Evolutionary conservation across 805 yeast genomes (phyloP).

Genomic region (Brettanomyces sp.): DNA sequence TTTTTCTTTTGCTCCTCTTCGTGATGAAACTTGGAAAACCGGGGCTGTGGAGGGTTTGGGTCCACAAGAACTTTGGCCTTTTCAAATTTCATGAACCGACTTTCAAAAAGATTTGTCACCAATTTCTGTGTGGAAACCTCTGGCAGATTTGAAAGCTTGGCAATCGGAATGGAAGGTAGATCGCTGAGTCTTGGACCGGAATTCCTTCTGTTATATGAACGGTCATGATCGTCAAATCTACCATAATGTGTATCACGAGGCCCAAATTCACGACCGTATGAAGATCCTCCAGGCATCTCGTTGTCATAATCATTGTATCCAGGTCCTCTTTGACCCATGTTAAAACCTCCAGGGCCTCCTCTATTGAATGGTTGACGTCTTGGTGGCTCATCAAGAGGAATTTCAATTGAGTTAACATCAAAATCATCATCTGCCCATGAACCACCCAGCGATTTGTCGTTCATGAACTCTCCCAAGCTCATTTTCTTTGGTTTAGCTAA

Average conservation of each 20-base stretch:
- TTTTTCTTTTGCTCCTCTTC: conserved; percentile 34
- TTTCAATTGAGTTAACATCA: conserved; percentile 51
- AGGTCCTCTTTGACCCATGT: neutral
- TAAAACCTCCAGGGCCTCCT: neutral
- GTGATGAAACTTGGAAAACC: conserved; percentile 27
- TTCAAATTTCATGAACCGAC: conserved; percentile 48
- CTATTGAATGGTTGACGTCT: neutral
- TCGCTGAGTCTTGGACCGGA: neutral
- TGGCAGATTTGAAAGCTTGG: conserved; percentile 54
- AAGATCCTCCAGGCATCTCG: neutral
- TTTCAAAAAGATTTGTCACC: conserved; percentile 50
- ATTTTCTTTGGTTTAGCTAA: conserved; percentile 28
- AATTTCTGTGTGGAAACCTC: conserved; percentile 40
- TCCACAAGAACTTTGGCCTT: conserved; percentile 48
- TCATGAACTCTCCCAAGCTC: conserved; percentile 37
- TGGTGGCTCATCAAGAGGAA: conserved; percentile 20
- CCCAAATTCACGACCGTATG: neutral
- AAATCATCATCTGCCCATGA: conserved; percentile 66
- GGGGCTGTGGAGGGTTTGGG: conserved; percentile 20
- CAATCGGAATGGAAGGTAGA: conserved; percentile 51
- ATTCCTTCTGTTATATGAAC: neutral
- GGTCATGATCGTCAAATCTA: neutral
- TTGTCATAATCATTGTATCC: neutral
- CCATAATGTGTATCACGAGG: neutral
- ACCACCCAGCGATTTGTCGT: conserved; percentile 36